Evolutionary conservation across 192 early-diverging fungal species (phyloP).

Genomic region (Coemansia sp.): DNA sequence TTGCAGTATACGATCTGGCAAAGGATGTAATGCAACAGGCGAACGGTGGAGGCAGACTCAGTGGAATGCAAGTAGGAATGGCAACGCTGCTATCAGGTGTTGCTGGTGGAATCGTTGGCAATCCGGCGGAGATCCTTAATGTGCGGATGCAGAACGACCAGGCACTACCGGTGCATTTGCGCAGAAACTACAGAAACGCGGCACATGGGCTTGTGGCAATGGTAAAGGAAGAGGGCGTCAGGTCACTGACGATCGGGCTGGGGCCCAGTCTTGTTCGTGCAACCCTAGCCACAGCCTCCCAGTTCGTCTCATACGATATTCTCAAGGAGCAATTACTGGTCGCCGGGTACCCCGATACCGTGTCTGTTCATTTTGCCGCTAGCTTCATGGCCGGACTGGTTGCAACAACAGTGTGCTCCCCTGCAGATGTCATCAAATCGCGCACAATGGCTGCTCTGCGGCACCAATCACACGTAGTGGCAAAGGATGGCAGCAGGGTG

Average conservation of each 20-base stretch:
- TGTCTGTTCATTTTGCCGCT: constrained; percentile 66
- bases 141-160: constrained; percentile 85
- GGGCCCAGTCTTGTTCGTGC: constrained; percentile 88
- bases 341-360: constrained; percentile 61
- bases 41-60: constrained; percentile 12
- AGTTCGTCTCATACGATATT: constrained; percentile 75
- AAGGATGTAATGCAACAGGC: constrained; percentile 20
- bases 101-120: constrained; percentile 67
- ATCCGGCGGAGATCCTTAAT: constrained; percentile 78
- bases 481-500: constrained; percentile 3
- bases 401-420: constrained; percentile 77
- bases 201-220: constrained; percentile 69
- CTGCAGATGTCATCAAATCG: constrained; percentile 80
- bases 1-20: constrained; percentile 69
- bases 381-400: constrained; percentile 73
- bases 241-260: constrained; percentile 81
- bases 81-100: constrained; percentile 44
- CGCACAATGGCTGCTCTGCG: constrained; percentile 69
- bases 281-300: constrained; percentile 74
- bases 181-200: constrained; percentile 72
- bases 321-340: constrained; percentile 66
- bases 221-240: constrained; percentile 67
- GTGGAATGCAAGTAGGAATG: constrained; percentile 6
- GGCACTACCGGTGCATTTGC: constrained; percentile 58
- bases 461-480: constrained; percentile 1